phyloP scores from a whole-genome alignment of 2,329 filamentous ascomycete species.

The Talaromyces sp. region DNA sequence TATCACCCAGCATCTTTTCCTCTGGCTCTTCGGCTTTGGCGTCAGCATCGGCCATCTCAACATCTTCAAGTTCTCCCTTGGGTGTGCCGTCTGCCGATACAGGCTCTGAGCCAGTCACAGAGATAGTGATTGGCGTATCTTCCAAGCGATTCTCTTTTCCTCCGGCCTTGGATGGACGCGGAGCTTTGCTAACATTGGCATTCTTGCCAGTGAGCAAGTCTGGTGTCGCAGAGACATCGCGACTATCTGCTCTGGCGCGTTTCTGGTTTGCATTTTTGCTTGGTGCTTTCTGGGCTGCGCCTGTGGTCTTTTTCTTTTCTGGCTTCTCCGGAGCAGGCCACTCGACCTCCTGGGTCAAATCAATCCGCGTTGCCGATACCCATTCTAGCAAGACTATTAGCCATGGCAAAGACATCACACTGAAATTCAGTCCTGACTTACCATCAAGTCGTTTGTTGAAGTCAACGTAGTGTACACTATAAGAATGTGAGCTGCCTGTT shows the following conservation, averaged over 20 bases:
- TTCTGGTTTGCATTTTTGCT: constrained; percentile 56
- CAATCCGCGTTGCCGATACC: constrained; percentile 76
- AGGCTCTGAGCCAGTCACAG: constrained; percentile 29
- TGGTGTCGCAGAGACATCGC: constrained; percentile 54
- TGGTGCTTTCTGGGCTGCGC: constrained; percentile 42
- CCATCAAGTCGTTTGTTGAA: constrained; percentile 82
- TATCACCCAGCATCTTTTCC: constrained; percentile 36
- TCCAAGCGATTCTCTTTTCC: constrained; percentile 57
- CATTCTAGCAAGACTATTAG: constrained; percentile 64
- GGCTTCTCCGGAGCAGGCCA: constrained; percentile 90
- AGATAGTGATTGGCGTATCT: constrained; percentile 29
- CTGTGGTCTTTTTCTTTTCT: constrained; percentile 75
- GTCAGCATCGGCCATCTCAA: constrained; percentile 40
- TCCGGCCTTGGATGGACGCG: constrained; percentile 51
- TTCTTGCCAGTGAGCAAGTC: constrained; percentile 47
- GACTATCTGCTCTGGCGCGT: constrained; percentile 40
- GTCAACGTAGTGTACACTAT: constrained; percentile 84
- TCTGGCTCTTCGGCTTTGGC: constrained; percentile 32
- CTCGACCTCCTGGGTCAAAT: constrained; percentile 86
- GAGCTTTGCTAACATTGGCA: constrained; percentile 40
- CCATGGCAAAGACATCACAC: constrained; percentile 3
- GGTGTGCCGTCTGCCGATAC: constrained; percentile 36
- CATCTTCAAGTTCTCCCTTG: constrained; percentile 34
- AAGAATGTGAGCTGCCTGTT: constrained; percentile 14
- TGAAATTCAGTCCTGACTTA: constrained; percentile 16